Base-by-base conservation (phyloP, 495 filamentous ascomycete species). In the Tetracladium setigerum region DNA sequence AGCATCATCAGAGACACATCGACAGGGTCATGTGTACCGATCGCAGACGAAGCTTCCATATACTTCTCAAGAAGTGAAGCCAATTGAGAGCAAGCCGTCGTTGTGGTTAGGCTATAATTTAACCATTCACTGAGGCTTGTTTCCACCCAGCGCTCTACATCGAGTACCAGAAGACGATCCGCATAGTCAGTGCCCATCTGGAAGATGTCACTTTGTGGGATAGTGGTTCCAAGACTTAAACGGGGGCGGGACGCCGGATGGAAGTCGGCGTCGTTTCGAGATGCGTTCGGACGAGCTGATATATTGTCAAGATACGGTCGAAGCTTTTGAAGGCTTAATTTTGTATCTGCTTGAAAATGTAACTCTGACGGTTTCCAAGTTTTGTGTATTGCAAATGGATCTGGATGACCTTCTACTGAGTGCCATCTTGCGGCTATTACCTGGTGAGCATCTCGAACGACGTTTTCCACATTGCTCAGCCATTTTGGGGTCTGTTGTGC, bases 1-100 rank as follows among this genome's bases (percentile, higher is more conserved):
- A 87, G 66, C 2, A 79, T 31, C 78, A 86, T 79, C 0, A 74
- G 38, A 1, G 82, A 86, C 2, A 70, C 52, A 0, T 57, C 63
- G 53, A 77, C 76, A 0, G 80, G 74, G 35, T 73, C 70, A 0
- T 46, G 9, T 12, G 49, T 81, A 83, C n/a, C n/a, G n/a, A n/a
- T n/a, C n/a, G n/a, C n/a, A 5, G 37, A 1, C 1, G 7, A 4
- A 14, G 27, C 19, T 1, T 16, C 12, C 17, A 57, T 19, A 38
- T 79, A 79, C 0, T 15, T 11, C n/a, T 34, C 12, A 13, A 58
- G 52, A 7, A 55, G 34, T 7, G 52, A 46, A 5, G 36, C 30
- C 2, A 61, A 27, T 24, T 70, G n/a, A n/a, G n/a, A n/a, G n/a
- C n/a, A n/a, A n/a, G n/a, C n/a, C n/a, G n/a, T n/a, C n/a, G n/a